phyloP scores from a whole-genome alignment of 805 yeast genomes.

The Myxozyma kluyveri region DNA sequence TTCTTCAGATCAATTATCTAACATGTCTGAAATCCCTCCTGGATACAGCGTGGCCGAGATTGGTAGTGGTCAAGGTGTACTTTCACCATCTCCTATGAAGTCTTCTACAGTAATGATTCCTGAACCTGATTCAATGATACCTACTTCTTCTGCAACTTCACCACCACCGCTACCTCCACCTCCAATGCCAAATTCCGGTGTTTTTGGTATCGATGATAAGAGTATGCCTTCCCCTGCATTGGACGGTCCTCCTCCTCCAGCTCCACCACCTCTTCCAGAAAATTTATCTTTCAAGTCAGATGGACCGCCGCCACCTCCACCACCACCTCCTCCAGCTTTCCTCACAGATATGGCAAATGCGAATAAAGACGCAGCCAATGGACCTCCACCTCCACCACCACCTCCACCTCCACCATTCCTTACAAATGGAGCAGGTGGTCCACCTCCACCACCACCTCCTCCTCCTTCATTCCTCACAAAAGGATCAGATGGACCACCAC shows the following conservation, averaged over 20 bases:
- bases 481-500: constrained; percentile 37
- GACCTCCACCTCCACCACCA: constrained; percentile 25
- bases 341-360: constrained; percentile 8
- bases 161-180: constrained; percentile 21
- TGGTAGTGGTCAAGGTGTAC: too few relatives aligned
- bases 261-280: constrained; percentile 1
- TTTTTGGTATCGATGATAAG: constrained; percentile 1
- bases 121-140: too few relatives aligned
- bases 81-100: too few relatives aligned
- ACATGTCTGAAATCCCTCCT: too few relatives aligned
- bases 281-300: neutral
- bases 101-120: too few relatives aligned
- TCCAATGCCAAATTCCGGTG: constrained; percentile 7
- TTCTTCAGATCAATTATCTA: neutral
- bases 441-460: constrained; percentile 37
- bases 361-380: constrained; percentile 1
- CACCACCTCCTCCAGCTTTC: constrained; percentile 15
- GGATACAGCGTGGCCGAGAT: too few relatives aligned
- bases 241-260: neutral
- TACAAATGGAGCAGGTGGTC: constrained; percentile 8
- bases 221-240: neutral
- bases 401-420: constrained; percentile 26
- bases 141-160: neutral
- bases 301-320: constrained; percentile 16
- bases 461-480: constrained; percentile 34